phyloP scores from a whole-genome alignment of 2,329 filamentous ascomycete genomes.

The Mariannaea sp. region DNA sequence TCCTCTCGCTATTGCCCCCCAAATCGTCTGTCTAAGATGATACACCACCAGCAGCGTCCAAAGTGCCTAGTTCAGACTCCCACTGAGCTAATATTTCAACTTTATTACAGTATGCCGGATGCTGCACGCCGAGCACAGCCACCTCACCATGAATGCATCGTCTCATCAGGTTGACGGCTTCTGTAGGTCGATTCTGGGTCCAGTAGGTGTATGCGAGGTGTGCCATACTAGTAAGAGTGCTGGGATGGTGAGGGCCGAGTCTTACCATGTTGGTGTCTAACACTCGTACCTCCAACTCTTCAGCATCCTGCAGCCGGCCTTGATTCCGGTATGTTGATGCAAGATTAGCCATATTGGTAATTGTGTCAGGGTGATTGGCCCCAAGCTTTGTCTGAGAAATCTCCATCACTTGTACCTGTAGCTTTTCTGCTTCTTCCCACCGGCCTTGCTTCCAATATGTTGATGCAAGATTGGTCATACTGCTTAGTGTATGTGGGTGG shows the following conservation, averaged over 20 bases:
- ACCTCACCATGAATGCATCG: no score
- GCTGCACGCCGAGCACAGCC: no score
- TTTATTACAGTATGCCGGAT: no score
- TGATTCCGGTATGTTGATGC: no score
- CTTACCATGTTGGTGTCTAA: background rate
- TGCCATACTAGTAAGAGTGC: background rate
- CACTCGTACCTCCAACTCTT: background rate
- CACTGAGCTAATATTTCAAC: no score
- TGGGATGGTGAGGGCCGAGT: background rate
- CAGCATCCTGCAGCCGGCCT: background rate
- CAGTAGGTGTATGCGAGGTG: background rate
- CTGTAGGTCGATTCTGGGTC: no score
- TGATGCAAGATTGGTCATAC: background rate
- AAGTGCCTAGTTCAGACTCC: no score
- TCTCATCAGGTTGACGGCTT: no score
- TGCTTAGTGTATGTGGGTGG: background rate
- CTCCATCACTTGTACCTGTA: background rate
- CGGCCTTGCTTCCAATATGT: background rate
- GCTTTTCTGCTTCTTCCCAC: background rate
- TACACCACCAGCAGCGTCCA: no score
- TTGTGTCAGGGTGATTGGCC: background rate
- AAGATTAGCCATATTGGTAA: no score
- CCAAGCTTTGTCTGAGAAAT: background rate
- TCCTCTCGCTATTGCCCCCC: no score
- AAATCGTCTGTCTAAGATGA: no score